Evolutionary conservation across 2,329 filamentous ascomycete genomes (phyloP), one percentile per base, ranked within the genome.

Genomic region (Fusarium beomiforme): DNA sequence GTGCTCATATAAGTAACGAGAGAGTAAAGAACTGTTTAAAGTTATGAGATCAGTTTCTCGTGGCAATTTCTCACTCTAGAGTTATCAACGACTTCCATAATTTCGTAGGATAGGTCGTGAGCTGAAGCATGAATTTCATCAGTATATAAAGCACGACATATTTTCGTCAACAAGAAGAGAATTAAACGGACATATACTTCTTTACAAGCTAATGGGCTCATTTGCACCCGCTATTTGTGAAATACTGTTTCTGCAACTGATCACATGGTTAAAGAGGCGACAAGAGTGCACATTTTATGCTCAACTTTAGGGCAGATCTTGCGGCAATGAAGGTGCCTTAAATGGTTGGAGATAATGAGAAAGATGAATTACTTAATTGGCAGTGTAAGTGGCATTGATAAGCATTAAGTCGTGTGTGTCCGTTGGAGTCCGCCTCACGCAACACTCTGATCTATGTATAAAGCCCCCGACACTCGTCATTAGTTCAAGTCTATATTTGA

Each of bases 1-100:
- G n/a, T 7, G 5, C 16, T 11, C 17, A 31, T 10, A 36, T 11
- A 36, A 36, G 17, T 19, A 19, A 8, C 13, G 2, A 24, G 12
- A 2, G 19, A 24, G 11, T 19, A 8, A 19, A 6, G 6, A 12
- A 4, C 8, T 1, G 4, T n/a, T 4, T 14, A 21, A 24, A 7
- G 13, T 8, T 6, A 4, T 34, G 5, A 36, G 12, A 4, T 12
- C 5, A 21, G 4, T 11, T n/a, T 21, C 3, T 47, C 11, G 11
- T 24, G 24, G 6, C 8, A 2, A 11, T n/a, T 10, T 50, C 8
- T 19, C 8, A 24, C 34, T 31, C 14, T 34, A 19, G 4, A 12
- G 5, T n/a, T 12, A 8, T 24, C 21, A n/a, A 24, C 6, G 19
- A 50, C 31, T 36, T 24, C 6, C 8, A 24, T 6, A 24, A 24